Base-by-base conservation (phyloP, 495 filamentous ascomycete species). In the Aspergillus biplanus region DNA sequence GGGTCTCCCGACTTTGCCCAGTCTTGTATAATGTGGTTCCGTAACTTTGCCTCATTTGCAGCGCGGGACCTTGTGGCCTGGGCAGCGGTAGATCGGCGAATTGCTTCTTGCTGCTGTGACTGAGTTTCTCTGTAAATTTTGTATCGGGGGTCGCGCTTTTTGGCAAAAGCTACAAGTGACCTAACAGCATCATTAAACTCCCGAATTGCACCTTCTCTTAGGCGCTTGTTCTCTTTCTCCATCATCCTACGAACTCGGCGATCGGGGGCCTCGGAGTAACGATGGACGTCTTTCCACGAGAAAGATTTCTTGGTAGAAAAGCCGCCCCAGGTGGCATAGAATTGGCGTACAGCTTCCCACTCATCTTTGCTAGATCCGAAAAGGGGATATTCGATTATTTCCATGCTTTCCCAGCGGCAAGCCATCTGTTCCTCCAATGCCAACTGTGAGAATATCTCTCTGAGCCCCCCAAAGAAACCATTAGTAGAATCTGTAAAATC, bases 151-250 rank as follows among this genome's bases (percentile, higher is more conserved):
- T 99, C 95, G 33, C 95, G 85, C 77, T 96, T 97, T 64, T 90
- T 90, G n/a, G 93, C 89, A 74, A 98, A 97, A 11, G 87, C 83
- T 12, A 98, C 92, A 13, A 99, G 83, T 1, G 89, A 90, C 50
- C 87, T 74, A n/a, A 99, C 93, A 11, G 91, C 89, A 65, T 97
- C 92, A 76, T 97, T 98, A 78, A 94, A 98, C 61, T 97, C 90
- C 47, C 89, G 85, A 33, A 92, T 86, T 2, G 85, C 91, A 42
- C 91, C 90, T 8, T 96, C 92, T 60, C 95, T 83, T n/a, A 90
- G 75, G 48, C 87, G 88, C 66, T 87, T 91, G 73, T 99, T 99
- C 75, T 97, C 93, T 72, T 97, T 97, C 71, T 97, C 96, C 87
- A 98, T 95, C 62, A 92, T 67, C 54, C 96, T 83, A 64, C 96